Percentiles rank a stretch among this genome's conserved stretches.
phyloP scores from a whole-genome alignment of 768 basidiomycete species.

The Leucocoprinus sp. region DNA sequence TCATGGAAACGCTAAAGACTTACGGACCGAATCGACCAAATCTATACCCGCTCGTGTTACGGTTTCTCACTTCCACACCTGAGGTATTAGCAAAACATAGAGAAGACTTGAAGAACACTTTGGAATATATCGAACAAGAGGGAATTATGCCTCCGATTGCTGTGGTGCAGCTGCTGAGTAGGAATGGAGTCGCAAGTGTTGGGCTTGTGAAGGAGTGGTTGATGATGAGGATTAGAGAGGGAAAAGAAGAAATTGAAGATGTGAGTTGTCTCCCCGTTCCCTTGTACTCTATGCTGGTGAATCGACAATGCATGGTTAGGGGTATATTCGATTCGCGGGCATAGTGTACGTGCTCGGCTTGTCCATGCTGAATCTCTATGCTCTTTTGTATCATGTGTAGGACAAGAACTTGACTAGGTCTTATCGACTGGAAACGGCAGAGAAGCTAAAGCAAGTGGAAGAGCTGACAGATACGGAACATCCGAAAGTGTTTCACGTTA shows the following conservation, averaged over 20 bases:
- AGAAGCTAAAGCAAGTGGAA: conserved; percentile 73
- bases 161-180: conserved; percentile 79
- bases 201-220: conserved; percentile 92
- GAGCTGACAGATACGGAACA: conserved; percentile 72
- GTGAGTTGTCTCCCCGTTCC: conserved; percentile 35
- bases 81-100: conserved; percentile 66
- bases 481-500: conserved; percentile 90
- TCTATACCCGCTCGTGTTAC: conserved; percentile 80
- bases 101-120: conserved; percentile 57
- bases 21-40: conserved; percentile 68
- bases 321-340: too few species aligned
- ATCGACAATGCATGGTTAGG: too few species aligned
- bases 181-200: conserved; percentile 86
- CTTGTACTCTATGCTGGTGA: background rate
- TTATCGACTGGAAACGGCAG: conserved; percentile 76
- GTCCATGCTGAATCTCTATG: conserved; percentile 3
- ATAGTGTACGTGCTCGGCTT: too few species aligned
- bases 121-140: conserved; percentile 74
- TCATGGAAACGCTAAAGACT: conserved; percentile 61
- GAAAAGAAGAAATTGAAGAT: conserved; percentile 68
- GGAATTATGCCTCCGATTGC: conserved; percentile 84
- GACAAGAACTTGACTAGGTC: conserved; percentile 83
- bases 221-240: conserved; percentile 65
- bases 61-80: conserved; percentile 81
- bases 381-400: conserved; percentile 30